Evolutionary conservation across 75 land plant species (phyloP).

Genomic region (Sequoia sempervirens): DNA sequence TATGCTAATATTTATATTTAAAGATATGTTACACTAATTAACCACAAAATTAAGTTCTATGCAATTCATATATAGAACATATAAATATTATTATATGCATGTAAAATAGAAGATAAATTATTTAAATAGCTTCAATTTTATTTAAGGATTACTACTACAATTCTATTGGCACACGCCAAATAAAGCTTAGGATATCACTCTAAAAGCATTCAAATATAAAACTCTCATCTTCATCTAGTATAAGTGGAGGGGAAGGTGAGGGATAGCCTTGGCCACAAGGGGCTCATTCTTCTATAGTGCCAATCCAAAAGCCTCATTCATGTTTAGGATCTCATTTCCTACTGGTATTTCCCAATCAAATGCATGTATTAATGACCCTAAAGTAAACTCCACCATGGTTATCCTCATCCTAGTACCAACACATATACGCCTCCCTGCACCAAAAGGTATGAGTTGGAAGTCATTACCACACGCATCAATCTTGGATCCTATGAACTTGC

Average conservation of each 20-base stretch:
- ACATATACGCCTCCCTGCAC: constrained; percentile 38
- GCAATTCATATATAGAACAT: too few relatives aligned
- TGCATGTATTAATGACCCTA: constrained; percentile 25
- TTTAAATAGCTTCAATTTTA: too few relatives aligned
- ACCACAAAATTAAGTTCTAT: too few relatives aligned
- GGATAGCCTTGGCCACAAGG: background rate
- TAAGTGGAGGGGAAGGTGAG: background rate
- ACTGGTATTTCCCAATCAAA: constrained; percentile 36
- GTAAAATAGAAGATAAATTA: too few relatives aligned
- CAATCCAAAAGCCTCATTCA: constrained; percentile 22
- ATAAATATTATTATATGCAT: too few relatives aligned
- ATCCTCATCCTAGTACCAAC: constrained; percentile 20
- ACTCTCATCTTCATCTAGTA: background rate
- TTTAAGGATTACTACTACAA: too few relatives aligned
- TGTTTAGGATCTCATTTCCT: constrained; percentile 7
- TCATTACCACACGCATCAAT: constrained; percentile 25
- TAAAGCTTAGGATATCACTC: too few relatives aligned
- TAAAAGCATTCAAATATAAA: too few relatives aligned
- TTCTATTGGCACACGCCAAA: too few relatives aligned
- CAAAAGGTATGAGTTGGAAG: constrained; percentile 26
- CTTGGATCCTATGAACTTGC: constrained; percentile 20
- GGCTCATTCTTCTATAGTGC: too few relatives aligned
- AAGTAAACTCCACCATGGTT: constrained; percentile 14
- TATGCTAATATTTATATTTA: too few relatives aligned
- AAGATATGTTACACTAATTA: too few relatives aligned